phyloP scores from a whole-genome alignment of 208 protist species.

The Herpetomonas muscarum region DNA sequence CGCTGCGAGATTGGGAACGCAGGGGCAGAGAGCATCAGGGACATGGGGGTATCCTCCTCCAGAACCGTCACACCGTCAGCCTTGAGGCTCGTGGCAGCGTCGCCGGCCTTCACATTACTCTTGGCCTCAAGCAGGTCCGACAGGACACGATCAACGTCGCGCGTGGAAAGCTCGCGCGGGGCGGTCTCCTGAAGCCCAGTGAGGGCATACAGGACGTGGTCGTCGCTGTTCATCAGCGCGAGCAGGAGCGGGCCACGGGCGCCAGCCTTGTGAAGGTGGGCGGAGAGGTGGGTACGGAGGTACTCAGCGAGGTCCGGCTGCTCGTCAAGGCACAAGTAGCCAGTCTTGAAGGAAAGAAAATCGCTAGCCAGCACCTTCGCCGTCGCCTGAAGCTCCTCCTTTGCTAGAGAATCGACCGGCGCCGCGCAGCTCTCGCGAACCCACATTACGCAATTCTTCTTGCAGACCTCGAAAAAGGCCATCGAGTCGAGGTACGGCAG shows the following conservation, averaged over 20 bases:
- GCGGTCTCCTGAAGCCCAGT: conserved; percentile 13
- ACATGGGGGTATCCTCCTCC: conserved; percentile 8
- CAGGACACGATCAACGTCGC: conserved; percentile 29
- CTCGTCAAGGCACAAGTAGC: conserved; percentile 65
- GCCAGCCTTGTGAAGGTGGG: neutral
- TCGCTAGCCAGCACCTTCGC: conserved; percentile 27
- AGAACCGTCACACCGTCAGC: neutral
- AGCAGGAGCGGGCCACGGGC: conserved; percentile 20
- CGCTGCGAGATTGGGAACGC: conserved; percentile 49
- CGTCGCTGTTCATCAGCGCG: conserved; percentile 59
- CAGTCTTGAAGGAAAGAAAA: conserved; percentile 59
- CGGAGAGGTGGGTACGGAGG: neutral
- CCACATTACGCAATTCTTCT: conserved; percentile 71
- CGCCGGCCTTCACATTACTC: conserved; percentile 3
- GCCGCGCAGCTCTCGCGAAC: conserved; percentile 45
- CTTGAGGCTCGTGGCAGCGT: neutral
- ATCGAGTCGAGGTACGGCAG: conserved; percentile 39
- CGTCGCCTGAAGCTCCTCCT: conserved; percentile 12
- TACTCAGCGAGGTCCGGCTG: conserved; percentile 28
- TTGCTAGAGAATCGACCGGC: conserved; percentile 7
- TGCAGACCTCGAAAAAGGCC: conserved; percentile 58
- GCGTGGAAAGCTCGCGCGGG: conserved; percentile 23
- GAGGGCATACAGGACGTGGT: conserved; percentile 41
- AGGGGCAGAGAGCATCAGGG: conserved; percentile 35
- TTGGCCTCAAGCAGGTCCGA: conserved; percentile 18